These are phyloP conservation scores for Opeltia flavorubescens DNA, from an alignment of 495 filamentous ascomycete genomes.

Conservation along the genomic window DNA sequence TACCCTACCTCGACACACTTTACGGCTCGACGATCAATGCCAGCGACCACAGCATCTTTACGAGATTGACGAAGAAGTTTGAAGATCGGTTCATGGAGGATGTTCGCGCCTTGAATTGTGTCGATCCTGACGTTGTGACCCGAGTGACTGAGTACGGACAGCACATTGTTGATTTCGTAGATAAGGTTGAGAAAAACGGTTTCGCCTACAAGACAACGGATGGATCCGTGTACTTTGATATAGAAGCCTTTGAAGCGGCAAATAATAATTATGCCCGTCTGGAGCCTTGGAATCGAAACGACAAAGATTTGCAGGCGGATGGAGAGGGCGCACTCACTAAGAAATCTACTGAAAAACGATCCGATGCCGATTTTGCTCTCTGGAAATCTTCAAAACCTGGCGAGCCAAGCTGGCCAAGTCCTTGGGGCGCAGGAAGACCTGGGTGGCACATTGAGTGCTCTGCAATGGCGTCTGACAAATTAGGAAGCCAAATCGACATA, in stretches of 20 bases:
- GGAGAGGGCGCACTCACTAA: conserved; percentile 77
- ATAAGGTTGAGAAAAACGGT: conserved; percentile 65
- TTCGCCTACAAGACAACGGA: conserved; percentile 72
- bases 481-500: conserved; percentile 77
- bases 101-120: conserved; percentile 73
- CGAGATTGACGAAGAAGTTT: conserved; percentile 64
- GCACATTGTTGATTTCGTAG: conserved; percentile 67
- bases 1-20: conserved; percentile 71
- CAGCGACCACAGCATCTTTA: conserved; percentile 63
- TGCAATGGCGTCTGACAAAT: conserved; percentile 79
- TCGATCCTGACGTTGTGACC: conserved; percentile 67
- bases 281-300: conserved; percentile 73
- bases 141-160: conserved; percentile 80
- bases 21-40: conserved; percentile 63
- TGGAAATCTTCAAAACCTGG: conserved; percentile 91
- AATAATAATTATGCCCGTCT: conserved; percentile 77
- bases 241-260: conserved; percentile 66
- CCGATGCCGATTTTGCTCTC: conserved; percentile 72
- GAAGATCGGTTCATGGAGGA: conserved; percentile 75
- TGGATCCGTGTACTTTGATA: conserved; percentile 92
- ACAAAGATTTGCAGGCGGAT: conserved; percentile 71
- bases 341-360: conserved; percentile 51
- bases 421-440: conserved; percentile 77
- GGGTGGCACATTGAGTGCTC: conserved; percentile 99
- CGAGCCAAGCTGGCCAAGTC: conserved; percentile 78